Base-by-base conservation (phyloP, 768 basidiomycete species). In the Lentinula detonsa region DNA sequence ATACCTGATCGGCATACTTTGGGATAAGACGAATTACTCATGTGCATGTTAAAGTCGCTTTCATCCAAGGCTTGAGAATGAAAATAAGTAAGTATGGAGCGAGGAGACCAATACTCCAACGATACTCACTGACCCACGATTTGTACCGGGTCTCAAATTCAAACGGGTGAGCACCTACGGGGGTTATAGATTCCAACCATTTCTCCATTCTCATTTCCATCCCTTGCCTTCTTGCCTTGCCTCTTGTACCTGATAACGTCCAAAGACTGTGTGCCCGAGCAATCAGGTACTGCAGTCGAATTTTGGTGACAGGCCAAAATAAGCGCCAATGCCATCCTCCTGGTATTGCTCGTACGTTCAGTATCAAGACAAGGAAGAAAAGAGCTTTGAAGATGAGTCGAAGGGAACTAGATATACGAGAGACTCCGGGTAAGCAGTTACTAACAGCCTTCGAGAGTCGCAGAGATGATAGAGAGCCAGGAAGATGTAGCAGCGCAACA, bases 11-110 rank as follows among this genome's bases (percentile, higher is more conserved):
- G 23, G 18, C 55, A 7, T 21, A 83, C 87, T 78, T 90, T 91
- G 4, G 88, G 82, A 63, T 93, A 93, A 57, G 84, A 86, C 0
- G 90, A 91, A 67, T 93, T 93, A 69, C 88, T 91, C 61, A 93
- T 76, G 67, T 93, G 91, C 11, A 80, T 69, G 67, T 89, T 84
- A 66, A 85, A 86, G 71, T 93, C 91, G 46, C 81, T 79, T 48
- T 92, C 91, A 63, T 92, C 90, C 6, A 85, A 65, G 60, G 78
- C 88, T 88, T 58, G 8, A 54, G 13, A 48, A 31, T 37, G 13
- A 40, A 16, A 18, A n/a, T 3, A 45, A 33, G 37, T 49, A 55
- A 18, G 15, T n/a, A 21, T 57, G 15, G 15, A 18, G 43, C 33
- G 23, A 39, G 61, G 45, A 60, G 59, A 42, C 4, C 6, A 53